Conservation (phyloP, 768 basidiomycete genomes). For the Nidularia pulvinata region DNA sequence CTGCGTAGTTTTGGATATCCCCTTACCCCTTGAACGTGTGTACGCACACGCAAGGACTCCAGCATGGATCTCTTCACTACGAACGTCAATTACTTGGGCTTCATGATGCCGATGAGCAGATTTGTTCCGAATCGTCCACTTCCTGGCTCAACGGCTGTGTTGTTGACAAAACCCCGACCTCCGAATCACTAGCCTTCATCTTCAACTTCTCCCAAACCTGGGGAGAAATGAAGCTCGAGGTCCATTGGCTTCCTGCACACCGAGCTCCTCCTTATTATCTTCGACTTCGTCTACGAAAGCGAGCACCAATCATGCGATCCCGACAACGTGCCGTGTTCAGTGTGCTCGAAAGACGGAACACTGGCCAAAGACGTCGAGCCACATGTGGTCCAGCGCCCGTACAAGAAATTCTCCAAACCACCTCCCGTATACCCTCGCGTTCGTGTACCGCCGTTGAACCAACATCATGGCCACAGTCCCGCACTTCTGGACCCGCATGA, state of each 20-base stretch:
- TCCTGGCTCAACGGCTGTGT: no score
- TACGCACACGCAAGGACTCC: no score
- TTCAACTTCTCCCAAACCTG: no score
- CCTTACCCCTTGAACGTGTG: no score
- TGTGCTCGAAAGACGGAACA: background rate
- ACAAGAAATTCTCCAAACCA: background rate
- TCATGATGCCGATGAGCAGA: no score
- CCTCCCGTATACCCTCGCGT: constrained; percentile 5
- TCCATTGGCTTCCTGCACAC: background rate
- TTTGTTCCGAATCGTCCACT: no score
- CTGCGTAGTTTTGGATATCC: no score
- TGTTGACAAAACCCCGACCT: no score
- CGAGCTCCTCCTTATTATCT: background rate
- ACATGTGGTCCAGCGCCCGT: constrained; percentile 5
- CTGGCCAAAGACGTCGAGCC: background rate
- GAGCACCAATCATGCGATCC: background rate
- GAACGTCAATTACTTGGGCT: no score
- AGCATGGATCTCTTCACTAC: no score
- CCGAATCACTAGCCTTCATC: no score
- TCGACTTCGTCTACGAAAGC: background rate
- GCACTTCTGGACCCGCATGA: constrained; percentile 6
- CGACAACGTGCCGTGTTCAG: background rate
- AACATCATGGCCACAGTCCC: constrained; percentile 5
- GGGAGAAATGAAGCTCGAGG: no score
- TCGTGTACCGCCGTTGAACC: constrained; percentile 3